These are phyloP conservation scores for Globisporangium cederbergense DNA, from an alignment of 352 stramenopile species.

Conservation along the genomic window DNA sequence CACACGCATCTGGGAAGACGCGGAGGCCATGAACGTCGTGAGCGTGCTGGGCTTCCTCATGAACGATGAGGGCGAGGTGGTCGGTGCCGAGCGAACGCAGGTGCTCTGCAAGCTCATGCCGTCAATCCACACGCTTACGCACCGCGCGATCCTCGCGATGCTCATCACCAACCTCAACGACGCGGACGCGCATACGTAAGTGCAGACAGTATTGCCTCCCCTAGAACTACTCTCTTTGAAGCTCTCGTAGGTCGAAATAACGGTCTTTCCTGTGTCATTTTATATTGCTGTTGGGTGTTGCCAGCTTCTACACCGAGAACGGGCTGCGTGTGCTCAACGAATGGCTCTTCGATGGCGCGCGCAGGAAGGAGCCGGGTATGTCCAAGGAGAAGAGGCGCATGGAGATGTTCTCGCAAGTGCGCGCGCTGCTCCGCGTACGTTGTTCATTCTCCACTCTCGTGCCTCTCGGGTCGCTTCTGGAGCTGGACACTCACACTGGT, in stretches of 20 bases:
- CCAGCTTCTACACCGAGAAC: slow-evolving; percentile 71
- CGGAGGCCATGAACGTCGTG: slow-evolving; percentile 72
- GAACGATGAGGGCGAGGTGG: slow-evolving; percentile 78
- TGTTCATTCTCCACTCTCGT: background rate
- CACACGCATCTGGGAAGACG: slow-evolving; percentile 76
- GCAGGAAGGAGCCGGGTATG: slow-evolving; percentile 31
- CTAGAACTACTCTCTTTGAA: too few relatives aligned
- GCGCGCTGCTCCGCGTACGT: slow-evolving; percentile 57
- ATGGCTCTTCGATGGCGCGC: slow-evolving; percentile 55
- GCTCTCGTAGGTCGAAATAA: background rate
- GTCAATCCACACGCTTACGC: slow-evolving; percentile 74
- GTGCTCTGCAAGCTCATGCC: slow-evolving; percentile 83
- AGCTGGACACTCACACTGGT: background rate
- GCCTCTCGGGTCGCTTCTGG: background rate
- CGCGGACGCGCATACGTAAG: slow-evolving; percentile 62
- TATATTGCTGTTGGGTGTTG: background rate
- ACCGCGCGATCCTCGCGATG: slow-evolving; percentile 76
- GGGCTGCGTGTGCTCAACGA: slow-evolving; percentile 73
- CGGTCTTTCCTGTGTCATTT: background rate
- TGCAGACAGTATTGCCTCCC: background rate
- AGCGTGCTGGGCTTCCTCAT: slow-evolving; percentile 79
- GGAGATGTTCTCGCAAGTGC: slow-evolving; percentile 79
- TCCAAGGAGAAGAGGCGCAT: slow-evolving; percentile 62
- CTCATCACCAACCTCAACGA: slow-evolving; percentile 67
- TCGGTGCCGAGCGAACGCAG: slow-evolving; percentile 67